Conservation (phyloP, 2,329 filamentous ascomycete species). For the Fusarium odoratissimum region DNA sequence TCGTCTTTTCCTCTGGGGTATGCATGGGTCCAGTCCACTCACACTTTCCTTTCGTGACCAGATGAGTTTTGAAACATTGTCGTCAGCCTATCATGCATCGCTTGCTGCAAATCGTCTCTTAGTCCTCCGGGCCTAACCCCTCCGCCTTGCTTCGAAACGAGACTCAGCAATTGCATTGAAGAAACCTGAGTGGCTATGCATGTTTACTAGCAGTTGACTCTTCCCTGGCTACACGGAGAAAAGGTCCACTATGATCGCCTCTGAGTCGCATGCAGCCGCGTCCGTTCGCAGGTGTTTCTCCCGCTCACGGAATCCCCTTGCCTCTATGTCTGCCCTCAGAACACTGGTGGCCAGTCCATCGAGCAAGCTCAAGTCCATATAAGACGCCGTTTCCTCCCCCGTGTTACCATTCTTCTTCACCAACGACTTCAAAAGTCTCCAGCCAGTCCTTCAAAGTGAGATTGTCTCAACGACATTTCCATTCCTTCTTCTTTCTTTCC, state of each 20-base stretch:
- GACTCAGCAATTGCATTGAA: conserved; percentile 37
- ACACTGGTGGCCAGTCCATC: conserved; percentile 34
- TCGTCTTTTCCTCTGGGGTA: conserved; percentile 34
- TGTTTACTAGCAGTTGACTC: conserved; percentile 38
- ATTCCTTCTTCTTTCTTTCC: conserved; percentile 43
- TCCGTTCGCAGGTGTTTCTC: conserved; percentile 37
- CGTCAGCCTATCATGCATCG: conserved; percentile 47
- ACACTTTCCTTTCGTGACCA: conserved; percentile 42
- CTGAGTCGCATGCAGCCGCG: conserved; percentile 24
- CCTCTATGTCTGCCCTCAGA: conserved; percentile 25
- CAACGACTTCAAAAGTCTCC: conserved; percentile 45
- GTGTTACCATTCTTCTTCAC: conserved; percentile 23
- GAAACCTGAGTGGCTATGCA: conserved; percentile 40
- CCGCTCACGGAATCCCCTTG: conserved; percentile 23
- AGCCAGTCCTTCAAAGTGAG: conserved; percentile 45
- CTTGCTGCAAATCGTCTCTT: conserved; percentile 31
- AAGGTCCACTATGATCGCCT: conserved; percentile 33
- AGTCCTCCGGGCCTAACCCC: conserved; percentile 46
- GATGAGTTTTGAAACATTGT: conserved; percentile 46
- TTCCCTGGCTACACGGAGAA: conserved; percentile 46
- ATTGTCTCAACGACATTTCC: conserved; percentile 46
- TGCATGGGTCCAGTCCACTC: conserved; percentile 36
- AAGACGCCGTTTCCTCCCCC: conserved; percentile 36
- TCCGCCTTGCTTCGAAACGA: conserved; percentile 55
- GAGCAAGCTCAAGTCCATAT: conserved; percentile 35